Base-by-base conservation (phyloP, 1,284 basidiomycete species). In the Cutaneotrichosporon sp. region DNA sequence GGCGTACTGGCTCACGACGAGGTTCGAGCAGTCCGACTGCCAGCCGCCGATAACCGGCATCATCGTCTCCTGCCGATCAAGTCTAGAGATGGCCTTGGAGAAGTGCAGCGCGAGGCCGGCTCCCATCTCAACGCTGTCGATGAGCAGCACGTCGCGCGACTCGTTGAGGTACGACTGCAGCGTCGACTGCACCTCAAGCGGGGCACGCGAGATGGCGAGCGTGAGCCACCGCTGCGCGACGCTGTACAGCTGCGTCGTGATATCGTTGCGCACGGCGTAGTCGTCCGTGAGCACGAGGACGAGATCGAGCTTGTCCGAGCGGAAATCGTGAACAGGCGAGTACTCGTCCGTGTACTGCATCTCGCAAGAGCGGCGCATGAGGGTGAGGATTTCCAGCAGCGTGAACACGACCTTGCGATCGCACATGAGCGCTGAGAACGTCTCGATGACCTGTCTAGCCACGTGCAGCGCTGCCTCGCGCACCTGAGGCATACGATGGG, bases 331-430 rank as follows among this genome's bases (percentile, higher is more conserved):
- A 31, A 85, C 82, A 1, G 96, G 93, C 65, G 95, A 92, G 77
- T 92, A 97, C 91, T 98, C 96, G 79, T 97, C 92, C 11, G 87
- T 84, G 74, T 88, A 93, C 81, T 97, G 92, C 66, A 92, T 90
- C 80, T 98, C 92, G 76, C 93, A 95, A 1, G 90, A 88, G 59
- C 88, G 86, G 62, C 94, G 87, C 69, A 99, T 83, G 14, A 98
- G 83, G 0, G 96, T 97, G 64, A 99, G 83, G 51, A 93, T 89
- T 77, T 99, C 97, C 51, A 99, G 84, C 65, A 98, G 89, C 32
- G 90, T 87, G 70, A 89, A 91, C 7, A 99, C 91, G 40, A 98
- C 85, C 14, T 89, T 85, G 13, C 89, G 86, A 75, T 96, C 90
- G 79, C 95, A 98, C 85, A 98, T 89, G 65, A 99, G 82, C 9